A percentile compares a stretch with the other conserved stretches of the same genome.
phyloP scores from a whole-genome alignment of 192 early-diverging fungal species.

The Cladochytrium replicatum region DNA sequence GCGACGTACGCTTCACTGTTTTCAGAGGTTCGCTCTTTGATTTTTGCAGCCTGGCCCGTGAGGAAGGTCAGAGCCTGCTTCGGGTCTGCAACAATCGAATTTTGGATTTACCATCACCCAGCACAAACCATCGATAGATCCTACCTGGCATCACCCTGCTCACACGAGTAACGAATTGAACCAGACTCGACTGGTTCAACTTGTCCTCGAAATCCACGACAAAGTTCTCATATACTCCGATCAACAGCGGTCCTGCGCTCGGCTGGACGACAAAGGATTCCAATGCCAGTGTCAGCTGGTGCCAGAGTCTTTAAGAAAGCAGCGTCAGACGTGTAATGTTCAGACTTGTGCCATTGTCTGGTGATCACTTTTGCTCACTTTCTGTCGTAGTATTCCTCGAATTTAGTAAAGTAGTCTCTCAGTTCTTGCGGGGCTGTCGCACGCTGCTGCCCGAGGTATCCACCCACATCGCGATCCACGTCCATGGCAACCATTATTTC shows the following conservation, averaged over 20 bases:
- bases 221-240: slow-evolving; percentile 83
- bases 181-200: slow-evolving; percentile 90
- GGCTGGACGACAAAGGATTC: slow-evolving; percentile 72
- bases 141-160: slow-evolving; percentile 65
- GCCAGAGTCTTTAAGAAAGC: slow-evolving; percentile 71
- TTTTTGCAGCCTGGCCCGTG: slow-evolving; percentile 53
- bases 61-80: slow-evolving; percentile 70
- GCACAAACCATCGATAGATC: neutral
- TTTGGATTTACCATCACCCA: neutral
- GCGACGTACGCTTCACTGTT: slow-evolving; percentile 75
- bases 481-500: too few species aligned
- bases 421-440: slow-evolving; percentile 56
- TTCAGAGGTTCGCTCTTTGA: slow-evolving; percentile 45
- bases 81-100: slow-evolving; percentile 37
- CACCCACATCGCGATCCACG: slow-evolving; percentile 67
- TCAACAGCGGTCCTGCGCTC: slow-evolving; percentile 62
- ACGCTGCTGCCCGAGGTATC: slow-evolving; percentile 59
- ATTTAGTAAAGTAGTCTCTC: slow-evolving; percentile 67
- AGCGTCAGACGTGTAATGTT: neutral
- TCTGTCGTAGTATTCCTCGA: slow-evolving; percentile 88
- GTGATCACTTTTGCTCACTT: slow-evolving; percentile 48
- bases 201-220: slow-evolving; percentile 86
- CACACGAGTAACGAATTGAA: slow-evolving; percentile 69
- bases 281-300: slow-evolving; percentile 82
- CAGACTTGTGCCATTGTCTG: neutral